Base-by-base conservation (phyloP, 108 stramenopile genomes). In the Discostella stelligeroides region DNA sequence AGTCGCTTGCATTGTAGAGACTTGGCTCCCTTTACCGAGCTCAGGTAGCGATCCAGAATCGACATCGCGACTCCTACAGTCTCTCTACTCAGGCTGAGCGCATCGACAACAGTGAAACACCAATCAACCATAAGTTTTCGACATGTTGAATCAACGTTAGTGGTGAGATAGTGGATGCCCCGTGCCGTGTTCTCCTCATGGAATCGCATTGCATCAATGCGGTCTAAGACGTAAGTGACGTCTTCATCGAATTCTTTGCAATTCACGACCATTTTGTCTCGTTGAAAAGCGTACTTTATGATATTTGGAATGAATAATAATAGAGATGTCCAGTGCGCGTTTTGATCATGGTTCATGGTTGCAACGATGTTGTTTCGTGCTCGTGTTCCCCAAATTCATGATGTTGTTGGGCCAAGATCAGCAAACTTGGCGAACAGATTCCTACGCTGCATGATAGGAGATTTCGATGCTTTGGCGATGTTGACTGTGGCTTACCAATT, bases 11-110 rank as follows among this genome's bases (percentile, higher is more conserved):
- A 55, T 29, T 46, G 18, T 15, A 68, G 59, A 23, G 17, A 56
- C 34, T 46, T 27, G 27, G 8, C 23, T 43, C 68, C 74, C 27
- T 64, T 71, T 0, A 38, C 58, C 12, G 63, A 71, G 61, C 42
- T 64, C 45, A 76, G 70, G 49, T 55, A 76, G 11, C 75, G 34
- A 46, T 76, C 75, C 4, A 76, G 60, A 38, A 72, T 39, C 62
- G 71, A 64, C 62, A 71, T 63, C 1, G 71, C 49, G n/a, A 37
- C 27, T 21, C 23, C 71, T 15, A 76, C 75, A 2, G 51, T 64
- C 27, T 69, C 67, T 46, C 75, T 38, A 41, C 37, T 55, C 0
- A 72, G 50, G 37, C 21, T 41, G 70, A 46, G 72, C 10, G 63
- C 25, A 58, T 76, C 75, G 1, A 42, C 29, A 20, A 76, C 63